Evolutionary conservation across 1,139 yeast genomes (phyloP), one percentile per base, ranked within the genome.

Genomic region (Zygoascus sp.): DNA sequence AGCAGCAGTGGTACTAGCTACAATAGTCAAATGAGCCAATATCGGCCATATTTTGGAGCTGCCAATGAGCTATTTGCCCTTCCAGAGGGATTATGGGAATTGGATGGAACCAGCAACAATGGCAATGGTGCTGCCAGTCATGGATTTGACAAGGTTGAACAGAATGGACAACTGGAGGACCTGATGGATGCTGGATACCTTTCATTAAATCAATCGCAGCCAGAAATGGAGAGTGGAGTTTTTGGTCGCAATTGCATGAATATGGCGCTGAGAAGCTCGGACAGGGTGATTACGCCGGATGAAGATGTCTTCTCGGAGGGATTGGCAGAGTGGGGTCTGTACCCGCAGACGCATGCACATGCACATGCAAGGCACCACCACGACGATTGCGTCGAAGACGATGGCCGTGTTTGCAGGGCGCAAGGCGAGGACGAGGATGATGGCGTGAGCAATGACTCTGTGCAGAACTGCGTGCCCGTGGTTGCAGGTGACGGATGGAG

Each of bases 351-450:
- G 34, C 34, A 30, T 30, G 34, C 17, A 9, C 13, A 30, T 35
- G 39, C 39, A 20, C 39, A 35, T 35, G 39, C 39, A 35, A 35
- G 39, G 39, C 16, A 35, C 39, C 16, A 35, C 39, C 39, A 11
- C 27, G 39, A 35, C 7, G 25, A 20, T 5, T 7, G 13, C 5
- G 16, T 13, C 11, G 34, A 30, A 30, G 34, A 30, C 6, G 34
- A 16, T 3, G 8, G 34, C n/a, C n/a, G n/a, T n/a, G n/a, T n/a
- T n/a, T n/a, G n/a, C n/a, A n/a, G n/a, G n/a, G n/a, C n/a, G n/a
- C n/a, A n/a, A n/a, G n/a, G n/a, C n/a, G n/a, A n/a, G n/a, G n/a
- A n/a, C n/a, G n/a, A n/a, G n/a, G n/a, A n/a, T n/a, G n/a, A n/a
- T n/a, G n/a, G n/a, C n/a, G n/a, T n/a, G n/a, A n/a, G n/a, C n/a